Evolutionary conservation across 345 rosid genomes (phyloP).

Genomic region (Eucalyptus sideroxylon): DNA sequence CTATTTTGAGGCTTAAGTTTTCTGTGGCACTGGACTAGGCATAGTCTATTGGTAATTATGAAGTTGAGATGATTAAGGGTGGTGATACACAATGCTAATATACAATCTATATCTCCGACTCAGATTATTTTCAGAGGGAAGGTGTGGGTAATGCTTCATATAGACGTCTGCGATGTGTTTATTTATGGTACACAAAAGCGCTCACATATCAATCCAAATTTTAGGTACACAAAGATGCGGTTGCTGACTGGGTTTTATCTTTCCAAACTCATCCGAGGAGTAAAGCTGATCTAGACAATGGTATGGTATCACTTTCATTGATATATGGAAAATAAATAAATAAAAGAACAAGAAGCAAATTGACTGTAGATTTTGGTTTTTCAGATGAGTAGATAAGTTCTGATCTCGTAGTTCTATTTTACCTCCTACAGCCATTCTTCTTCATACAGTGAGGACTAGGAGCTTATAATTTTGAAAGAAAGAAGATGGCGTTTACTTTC

Average conservation of each 20-base stretch:
- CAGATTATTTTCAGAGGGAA: neutral
- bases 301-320: conserved; percentile 13
- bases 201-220: neutral
- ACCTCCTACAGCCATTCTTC: neutral
- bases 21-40: neutral
- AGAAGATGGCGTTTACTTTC: neutral
- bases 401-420: neutral
- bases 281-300: conserved; percentile 27
- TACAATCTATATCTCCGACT: neutral
- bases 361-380: neutral
- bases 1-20: neutral
- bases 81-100: neutral
- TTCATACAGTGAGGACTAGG: neutral
- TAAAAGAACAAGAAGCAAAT: neutral
- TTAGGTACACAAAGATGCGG: conserved; percentile 35
- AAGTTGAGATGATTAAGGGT: neutral
- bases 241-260: conserved; percentile 71
- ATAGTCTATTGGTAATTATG: neutral
- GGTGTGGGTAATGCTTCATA: neutral
- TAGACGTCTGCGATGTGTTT: neutral
- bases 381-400: neutral
- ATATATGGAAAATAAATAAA: neutral
- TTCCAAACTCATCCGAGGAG: conserved; percentile 51
- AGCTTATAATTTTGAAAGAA: neutral
- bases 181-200: neutral